A percentile compares a stretch with the other conserved stretches of the same genome.
Evolutionary conservation across 257 asterid species (phyloP).

Genomic region (Primulina huaijiensis): DNA sequence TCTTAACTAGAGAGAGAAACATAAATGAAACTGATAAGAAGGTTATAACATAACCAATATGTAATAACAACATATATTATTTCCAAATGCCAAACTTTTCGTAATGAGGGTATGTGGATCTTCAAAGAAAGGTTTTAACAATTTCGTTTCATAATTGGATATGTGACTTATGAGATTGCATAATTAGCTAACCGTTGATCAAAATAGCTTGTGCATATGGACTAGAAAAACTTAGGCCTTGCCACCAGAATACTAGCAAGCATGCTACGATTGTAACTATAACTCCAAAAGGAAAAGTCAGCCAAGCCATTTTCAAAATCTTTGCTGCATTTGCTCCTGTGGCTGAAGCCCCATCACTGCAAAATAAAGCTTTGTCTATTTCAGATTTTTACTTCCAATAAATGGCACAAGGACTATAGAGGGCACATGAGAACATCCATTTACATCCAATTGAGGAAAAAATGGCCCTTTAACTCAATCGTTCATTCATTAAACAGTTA

Average conservation of each 20-base stretch:
- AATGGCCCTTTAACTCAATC: neutral
- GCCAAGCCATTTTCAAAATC: constrained; percentile 89
- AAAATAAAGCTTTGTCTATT: constrained; percentile 25
- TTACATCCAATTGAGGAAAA: too few relatives aligned
- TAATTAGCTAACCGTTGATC: constrained; percentile 59
- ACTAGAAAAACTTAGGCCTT: constrained; percentile 60
- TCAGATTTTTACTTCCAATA: constrained; percentile 18
- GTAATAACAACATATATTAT: neutral
- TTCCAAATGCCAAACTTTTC: constrained; percentile 2
- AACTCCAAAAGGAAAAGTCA: constrained; percentile 74
- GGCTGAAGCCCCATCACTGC: constrained; percentile 64
- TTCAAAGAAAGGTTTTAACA: constrained; percentile 5
- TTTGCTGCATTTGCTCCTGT: constrained; percentile 52
- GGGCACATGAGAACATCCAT: neutral
- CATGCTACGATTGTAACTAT: constrained; percentile 57
- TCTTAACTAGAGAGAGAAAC: neutral
- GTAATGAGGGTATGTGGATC: neutral
- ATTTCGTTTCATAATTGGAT: neutral
- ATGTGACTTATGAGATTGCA: constrained; percentile 3
- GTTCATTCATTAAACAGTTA: too few relatives aligned
- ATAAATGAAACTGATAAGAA: neutral
- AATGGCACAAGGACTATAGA: neutral
- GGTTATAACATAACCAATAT: neutral
- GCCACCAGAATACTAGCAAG: constrained; percentile 81
- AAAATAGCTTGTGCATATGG: constrained; percentile 84